Percentiles rank a stretch among this genome's conserved stretches.
Conservation (phyloP, 2,329 filamentous ascomycete genomes). For the Raffaelea albimanens region DNA sequence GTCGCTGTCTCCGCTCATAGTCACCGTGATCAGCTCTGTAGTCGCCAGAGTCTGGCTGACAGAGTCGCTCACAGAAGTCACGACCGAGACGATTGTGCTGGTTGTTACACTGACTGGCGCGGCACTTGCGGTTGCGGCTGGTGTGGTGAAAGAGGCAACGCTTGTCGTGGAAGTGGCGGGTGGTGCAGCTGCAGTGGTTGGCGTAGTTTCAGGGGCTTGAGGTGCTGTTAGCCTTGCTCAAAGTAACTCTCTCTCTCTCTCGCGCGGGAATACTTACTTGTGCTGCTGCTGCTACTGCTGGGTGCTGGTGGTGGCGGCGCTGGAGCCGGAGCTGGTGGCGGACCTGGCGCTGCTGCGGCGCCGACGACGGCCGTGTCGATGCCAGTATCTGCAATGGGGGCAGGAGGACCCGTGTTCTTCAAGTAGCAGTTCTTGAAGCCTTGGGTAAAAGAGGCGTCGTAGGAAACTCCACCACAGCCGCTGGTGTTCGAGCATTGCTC, state of each 20-base stretch:
- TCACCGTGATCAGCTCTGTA: constrained; percentile 12
- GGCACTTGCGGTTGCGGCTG: too few relatives aligned
- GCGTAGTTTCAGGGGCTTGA: constrained; percentile 36
- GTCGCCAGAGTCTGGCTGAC: constrained; percentile 3
- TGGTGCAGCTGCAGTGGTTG: neutral
- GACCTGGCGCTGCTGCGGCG: constrained; percentile 2
- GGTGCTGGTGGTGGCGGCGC: neutral
- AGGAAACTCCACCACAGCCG: constrained; percentile 18
- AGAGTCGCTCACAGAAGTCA: constrained; percentile 3
- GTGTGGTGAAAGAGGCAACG: too few relatives aligned
- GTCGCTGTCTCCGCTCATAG: neutral
- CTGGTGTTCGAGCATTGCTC: constrained; percentile 16
- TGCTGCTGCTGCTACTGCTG: neutral
- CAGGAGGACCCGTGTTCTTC: constrained; percentile 11
- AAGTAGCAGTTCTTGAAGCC: constrained; percentile 24
- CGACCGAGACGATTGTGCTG: constrained; percentile 3
- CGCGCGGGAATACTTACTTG: too few relatives aligned
- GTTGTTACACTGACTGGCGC: neutral
- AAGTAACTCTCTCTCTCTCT: too few relatives aligned
- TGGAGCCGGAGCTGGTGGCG: constrained; percentile 1
- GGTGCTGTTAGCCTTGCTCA: constrained; percentile 24
- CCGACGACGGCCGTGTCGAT: constrained; percentile 8
- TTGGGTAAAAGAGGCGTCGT: constrained; percentile 15
- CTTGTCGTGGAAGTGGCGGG: constrained; percentile 1
- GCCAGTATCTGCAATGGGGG: constrained; percentile 2